A percentile compares a stretch with the other conserved stretches of the same genome.
Evolutionary conservation across 352 stramenopile genomes (phyloP).

Genomic region (Pilasporangium apinafurcum): DNA sequence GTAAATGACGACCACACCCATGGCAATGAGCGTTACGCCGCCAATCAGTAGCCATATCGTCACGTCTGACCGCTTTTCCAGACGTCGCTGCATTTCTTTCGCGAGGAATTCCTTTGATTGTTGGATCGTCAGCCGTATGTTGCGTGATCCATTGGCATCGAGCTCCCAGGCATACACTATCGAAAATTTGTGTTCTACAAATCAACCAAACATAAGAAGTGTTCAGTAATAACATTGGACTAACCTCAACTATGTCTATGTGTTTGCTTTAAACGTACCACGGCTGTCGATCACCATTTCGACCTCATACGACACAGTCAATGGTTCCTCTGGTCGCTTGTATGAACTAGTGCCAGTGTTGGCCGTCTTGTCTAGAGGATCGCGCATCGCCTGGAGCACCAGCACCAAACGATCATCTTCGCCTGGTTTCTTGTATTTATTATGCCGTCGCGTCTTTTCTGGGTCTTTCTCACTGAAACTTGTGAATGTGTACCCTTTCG

Average conservation of each 20-base stretch:
- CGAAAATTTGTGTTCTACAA: slow-evolving; percentile 31
- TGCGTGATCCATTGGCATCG: slow-evolving; percentile 16
- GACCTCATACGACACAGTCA: slow-evolving; percentile 20
- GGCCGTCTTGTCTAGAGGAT: slow-evolving; percentile 6
- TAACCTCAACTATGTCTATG: not conserved
- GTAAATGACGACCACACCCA: slow-evolving; percentile 44
- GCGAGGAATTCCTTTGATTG: slow-evolving; percentile 7
- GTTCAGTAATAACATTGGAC: slow-evolving; percentile 1
- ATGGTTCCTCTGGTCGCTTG: slow-evolving; percentile 9
- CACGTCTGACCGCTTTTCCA: not conserved
- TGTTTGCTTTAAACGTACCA: slow-evolving; percentile 18
- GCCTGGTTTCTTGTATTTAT: slow-evolving; percentile 15
- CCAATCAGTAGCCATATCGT: slow-evolving; percentile 35
- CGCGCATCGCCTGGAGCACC: slow-evolving; percentile 26
- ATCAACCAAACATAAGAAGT: not conserved
- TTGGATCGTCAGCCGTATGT: slow-evolving; percentile 39
- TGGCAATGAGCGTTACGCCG: slow-evolving; percentile 38
- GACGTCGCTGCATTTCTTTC: not conserved
- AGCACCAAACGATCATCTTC: slow-evolving; percentile 39
- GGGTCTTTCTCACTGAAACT: slow-evolving; percentile 49
- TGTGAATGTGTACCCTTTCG: slow-evolving; percentile 35
- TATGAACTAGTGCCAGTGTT: slow-evolving; percentile 19
- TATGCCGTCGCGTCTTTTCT: slow-evolving; percentile 11
- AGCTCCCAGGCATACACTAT: slow-evolving; percentile 61
- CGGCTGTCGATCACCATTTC: slow-evolving; percentile 15